Percentiles rank a stretch among this genome's conserved stretches.
Conservation (phyloP, 2,329 filamentous ascomycete species). For the Stemphylium lycopersici region DNA sequence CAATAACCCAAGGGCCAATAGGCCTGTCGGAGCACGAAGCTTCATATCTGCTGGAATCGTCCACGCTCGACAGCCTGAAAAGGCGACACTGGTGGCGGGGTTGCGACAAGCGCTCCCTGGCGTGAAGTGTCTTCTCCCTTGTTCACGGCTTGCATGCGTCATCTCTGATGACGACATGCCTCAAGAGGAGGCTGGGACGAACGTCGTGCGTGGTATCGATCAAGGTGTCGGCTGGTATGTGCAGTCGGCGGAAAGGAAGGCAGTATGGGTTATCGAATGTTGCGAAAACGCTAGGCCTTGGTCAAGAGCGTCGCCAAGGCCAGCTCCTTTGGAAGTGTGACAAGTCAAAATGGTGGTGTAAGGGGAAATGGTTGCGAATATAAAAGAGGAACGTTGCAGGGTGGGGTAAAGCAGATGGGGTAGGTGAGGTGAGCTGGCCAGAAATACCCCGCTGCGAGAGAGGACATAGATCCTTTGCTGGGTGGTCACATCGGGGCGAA, state of each 20-base stretch:
- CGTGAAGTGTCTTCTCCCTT: slow-evolving; percentile 20
- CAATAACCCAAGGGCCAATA: slow-evolving; percentile 33
- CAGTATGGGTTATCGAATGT: neutral
- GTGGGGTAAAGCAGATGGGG: neutral
- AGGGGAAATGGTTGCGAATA: neutral
- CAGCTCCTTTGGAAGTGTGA: neutral
- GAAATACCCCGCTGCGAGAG: neutral
- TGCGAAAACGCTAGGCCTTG: neutral
- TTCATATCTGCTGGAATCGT: slow-evolving; percentile 38
- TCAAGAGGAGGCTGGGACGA: slow-evolving; percentile 1
- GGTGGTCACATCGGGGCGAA: slow-evolving; percentile 3
- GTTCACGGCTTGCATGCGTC: slow-evolving; percentile 15
- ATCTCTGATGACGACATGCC: slow-evolving; percentile 8
- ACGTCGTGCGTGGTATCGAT: slow-evolving; percentile 7
- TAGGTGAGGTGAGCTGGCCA: neutral
- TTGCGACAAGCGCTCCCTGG: slow-evolving; percentile 25
- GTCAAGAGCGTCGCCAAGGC: neutral
- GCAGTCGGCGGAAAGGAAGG: neutral
- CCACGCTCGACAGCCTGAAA: slow-evolving; percentile 31
- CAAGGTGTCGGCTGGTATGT: neutral
- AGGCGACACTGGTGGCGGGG: slow-evolving; percentile 35
- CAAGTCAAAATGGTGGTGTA: neutral
- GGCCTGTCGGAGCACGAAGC: slow-evolving; percentile 30
- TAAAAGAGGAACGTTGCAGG: neutral
- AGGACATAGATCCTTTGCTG: neutral